Conservation (phyloP, 2,329 filamentous ascomycete genomes). For the Teratosphaeria viscida region DNA sequence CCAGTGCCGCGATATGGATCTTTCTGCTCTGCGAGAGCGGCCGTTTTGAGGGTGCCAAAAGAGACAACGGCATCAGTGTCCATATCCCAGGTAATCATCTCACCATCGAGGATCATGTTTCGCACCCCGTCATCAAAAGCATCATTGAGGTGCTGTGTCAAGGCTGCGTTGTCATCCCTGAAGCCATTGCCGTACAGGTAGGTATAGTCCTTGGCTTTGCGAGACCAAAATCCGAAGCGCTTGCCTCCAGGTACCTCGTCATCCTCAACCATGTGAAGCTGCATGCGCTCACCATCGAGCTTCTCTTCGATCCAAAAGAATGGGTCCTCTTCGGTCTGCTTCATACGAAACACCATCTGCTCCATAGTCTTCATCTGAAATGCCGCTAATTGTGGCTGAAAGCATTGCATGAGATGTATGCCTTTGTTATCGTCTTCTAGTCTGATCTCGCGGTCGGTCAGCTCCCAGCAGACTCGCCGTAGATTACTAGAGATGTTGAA, state of each 20-base stretch:
- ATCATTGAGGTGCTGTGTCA: slow-evolving; percentile 68
- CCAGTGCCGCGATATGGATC: slow-evolving; percentile 55
- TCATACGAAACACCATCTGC: slow-evolving; percentile 62
- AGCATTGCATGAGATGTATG: slow-evolving; percentile 82
- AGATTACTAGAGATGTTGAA: slow-evolving; percentile 90
- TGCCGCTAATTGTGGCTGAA: slow-evolving; percentile 88
- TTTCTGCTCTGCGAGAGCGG: slow-evolving; percentile 67
- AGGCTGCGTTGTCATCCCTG: slow-evolving; percentile 60
- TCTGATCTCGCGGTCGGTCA: slow-evolving; percentile 61
- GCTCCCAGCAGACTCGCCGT: slow-evolving; percentile 86
- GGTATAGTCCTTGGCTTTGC: slow-evolving; percentile 93
- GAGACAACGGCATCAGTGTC: slow-evolving; percentile 71
- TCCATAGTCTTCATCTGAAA: slow-evolving; percentile 79
- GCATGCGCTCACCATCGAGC: slow-evolving; percentile 92
- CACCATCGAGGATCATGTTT: slow-evolving; percentile 86
- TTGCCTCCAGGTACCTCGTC: slow-evolving; percentile 55
- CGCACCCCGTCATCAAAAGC: slow-evolving; percentile 70
- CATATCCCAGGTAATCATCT: slow-evolving; percentile 98
- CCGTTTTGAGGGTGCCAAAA: slow-evolving; percentile 89
- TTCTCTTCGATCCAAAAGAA: slow-evolving; percentile 98
- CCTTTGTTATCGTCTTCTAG: slow-evolving; percentile 66
- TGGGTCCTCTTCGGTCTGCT: slow-evolving; percentile 56
- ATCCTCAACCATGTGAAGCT: slow-evolving; percentile 81
- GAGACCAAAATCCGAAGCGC: slow-evolving; percentile 80
- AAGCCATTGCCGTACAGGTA: slow-evolving; percentile 80